Percentiles rank a stretch among this genome's conserved stretches.
Conservation (phyloP, 176 grass and related monocot genomes). For the Puccinellia tenuiflora region DNA sequence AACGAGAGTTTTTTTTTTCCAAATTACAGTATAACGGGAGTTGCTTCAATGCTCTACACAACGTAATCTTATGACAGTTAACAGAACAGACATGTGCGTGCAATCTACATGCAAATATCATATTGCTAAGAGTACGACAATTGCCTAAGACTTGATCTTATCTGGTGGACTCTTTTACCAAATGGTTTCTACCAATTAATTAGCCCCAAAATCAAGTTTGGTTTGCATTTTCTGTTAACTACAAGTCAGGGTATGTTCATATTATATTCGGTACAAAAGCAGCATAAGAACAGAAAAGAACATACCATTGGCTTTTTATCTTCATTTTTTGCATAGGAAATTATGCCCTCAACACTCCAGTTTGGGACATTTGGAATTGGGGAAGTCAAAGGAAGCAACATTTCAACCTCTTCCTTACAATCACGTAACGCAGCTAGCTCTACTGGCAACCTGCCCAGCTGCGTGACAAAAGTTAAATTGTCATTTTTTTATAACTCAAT, state of each 20-base stretch:
- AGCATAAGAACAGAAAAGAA: background rate
- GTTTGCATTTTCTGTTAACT: background rate
- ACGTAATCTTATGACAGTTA: background rate
- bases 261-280: background rate
- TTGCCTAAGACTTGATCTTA: background rate
- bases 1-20: background rate
- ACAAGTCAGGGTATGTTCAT: background rate
- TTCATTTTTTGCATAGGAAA: constrained; percentile 26
- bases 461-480: background rate
- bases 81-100: background rate
- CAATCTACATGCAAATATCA: background rate
- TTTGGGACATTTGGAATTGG: constrained; percentile 25
- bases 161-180: background rate
- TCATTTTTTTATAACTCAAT: background rate
- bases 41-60: background rate
- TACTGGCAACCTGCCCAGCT: constrained; percentile 24
- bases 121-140: background rate
- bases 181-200: background rate
- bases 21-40: background rate
- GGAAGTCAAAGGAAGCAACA: constrained; percentile 34
- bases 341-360: constrained; percentile 43
- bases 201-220: background rate
- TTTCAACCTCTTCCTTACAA: constrained; percentile 33
- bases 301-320: constrained; percentile 27
- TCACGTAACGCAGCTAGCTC: constrained; percentile 12